Conservation (phyloP, 2,329 filamentous ascomycete genomes). For the Trichoderma sp. region DNA sequence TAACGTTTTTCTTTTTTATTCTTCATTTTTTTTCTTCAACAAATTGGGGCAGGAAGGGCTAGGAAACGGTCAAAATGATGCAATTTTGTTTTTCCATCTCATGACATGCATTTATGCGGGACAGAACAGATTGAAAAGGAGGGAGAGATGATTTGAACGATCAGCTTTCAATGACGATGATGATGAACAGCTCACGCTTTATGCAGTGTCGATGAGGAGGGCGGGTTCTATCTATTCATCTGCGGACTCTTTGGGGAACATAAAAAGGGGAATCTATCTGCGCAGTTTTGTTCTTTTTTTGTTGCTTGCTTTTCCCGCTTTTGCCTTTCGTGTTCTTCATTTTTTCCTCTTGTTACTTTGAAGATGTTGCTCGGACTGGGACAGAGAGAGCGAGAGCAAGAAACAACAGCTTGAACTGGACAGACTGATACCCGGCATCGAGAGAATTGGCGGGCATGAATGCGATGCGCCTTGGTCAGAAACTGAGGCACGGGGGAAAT, state of each 20-base stretch:
- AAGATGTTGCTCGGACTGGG: slow-evolving; percentile 7
- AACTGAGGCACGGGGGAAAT: not conserved
- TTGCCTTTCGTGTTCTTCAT: not conserved
- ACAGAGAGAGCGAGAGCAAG: not conserved
- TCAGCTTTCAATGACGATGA: slow-evolving; percentile 18
- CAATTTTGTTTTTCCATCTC: slow-evolving; percentile 9
- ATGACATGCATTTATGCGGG: slow-evolving; percentile 11
- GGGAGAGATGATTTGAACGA: slow-evolving; percentile 20
- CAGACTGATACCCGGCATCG: not conserved
- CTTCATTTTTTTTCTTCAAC: not conserved
- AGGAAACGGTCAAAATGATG: slow-evolving; percentile 7
- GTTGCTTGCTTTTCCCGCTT: slow-evolving; percentile 2
- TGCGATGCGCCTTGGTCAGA: not conserved
- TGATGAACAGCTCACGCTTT: slow-evolving; percentile 18
- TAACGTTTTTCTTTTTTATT: not conserved
- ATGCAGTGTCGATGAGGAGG: not conserved
- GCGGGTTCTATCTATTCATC: slow-evolving; percentile 13
- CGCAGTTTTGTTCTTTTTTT: slow-evolving; percentile 22
- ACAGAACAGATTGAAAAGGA: slow-evolving; percentile 18
- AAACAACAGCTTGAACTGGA: slow-evolving; percentile 5
- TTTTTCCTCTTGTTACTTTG: slow-evolving; percentile 11
- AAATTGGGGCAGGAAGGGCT: not conserved
- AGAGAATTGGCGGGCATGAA: not conserved
- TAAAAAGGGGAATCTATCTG: slow-evolving; percentile 28
- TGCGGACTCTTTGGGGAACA: not conserved